These are phyloP conservation scores for Oryza australiensis DNA, from an alignment of 176 grass and related monocot species.

Conservation along the genomic window DNA sequence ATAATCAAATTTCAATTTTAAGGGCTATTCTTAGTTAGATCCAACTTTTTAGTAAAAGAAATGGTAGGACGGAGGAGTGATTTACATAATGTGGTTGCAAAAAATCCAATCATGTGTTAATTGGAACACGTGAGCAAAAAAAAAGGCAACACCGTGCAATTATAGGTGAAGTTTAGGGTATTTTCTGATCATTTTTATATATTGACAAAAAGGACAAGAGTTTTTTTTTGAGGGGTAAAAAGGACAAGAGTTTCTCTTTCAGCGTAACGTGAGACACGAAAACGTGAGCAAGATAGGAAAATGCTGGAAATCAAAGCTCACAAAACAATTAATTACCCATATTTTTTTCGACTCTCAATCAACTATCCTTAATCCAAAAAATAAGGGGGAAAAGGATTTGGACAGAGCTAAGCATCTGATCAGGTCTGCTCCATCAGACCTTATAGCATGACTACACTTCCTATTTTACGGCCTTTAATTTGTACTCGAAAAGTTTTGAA, in stretches of 20 bases:
- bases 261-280: constrained; percentile 20
- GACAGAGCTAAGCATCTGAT: not conserved
- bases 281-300: constrained; percentile 15
- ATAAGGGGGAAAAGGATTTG: not conserved
- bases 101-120: not conserved
- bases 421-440: too few species aligned
- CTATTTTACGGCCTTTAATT: too few species aligned
- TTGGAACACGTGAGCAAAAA: constrained; percentile 26
- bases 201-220: not conserved
- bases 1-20: not conserved
- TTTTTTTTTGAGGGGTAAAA: too few species aligned
- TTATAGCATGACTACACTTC: too few species aligned
- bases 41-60: not conserved
- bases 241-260: constrained; percentile 17
- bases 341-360: not conserved
- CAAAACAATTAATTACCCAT: not conserved
- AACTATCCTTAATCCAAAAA: not conserved
- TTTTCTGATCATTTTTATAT: not conserved
- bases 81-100: constrained; percentile 1
- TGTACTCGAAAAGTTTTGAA: not conserved
- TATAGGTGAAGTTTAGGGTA: not conserved
- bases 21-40: not conserved
- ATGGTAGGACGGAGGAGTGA: not conserved
- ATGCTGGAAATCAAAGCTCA: constrained; percentile 4
- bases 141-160: not conserved